Conservation (phyloP, 2,329 filamentous ascomycete genomes). For the Diplodia scrobiculata region DNA sequence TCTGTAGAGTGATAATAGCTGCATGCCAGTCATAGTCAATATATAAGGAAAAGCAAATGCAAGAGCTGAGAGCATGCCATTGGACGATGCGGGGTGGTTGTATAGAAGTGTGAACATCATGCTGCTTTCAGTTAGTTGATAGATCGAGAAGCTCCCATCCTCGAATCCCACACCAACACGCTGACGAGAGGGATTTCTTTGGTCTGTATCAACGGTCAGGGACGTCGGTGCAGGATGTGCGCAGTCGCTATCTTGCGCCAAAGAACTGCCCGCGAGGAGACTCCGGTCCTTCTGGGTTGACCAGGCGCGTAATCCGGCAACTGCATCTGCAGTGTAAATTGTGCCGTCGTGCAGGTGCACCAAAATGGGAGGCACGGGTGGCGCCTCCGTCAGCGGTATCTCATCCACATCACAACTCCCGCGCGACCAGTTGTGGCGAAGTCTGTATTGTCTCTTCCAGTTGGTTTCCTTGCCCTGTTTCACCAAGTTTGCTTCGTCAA, state of each 20-base stretch:
- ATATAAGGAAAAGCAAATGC: conserved; percentile 75
- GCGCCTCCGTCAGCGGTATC: conserved; percentile 62
- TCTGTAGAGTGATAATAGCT: conserved; percentile 74
- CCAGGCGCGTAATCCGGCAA: conserved; percentile 76
- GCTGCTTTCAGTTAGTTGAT: conserved; percentile 57
- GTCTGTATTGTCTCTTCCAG: conserved; percentile 87
- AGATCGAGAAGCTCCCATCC: conserved; percentile 62
- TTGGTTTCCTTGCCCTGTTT: conserved; percentile 58
- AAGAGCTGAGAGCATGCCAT: conserved; percentile 68
- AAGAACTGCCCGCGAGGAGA: conserved; percentile 57
- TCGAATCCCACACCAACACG: conserved; percentile 44
- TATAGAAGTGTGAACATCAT: conserved; percentile 56
- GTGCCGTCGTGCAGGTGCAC: conserved; percentile 77
- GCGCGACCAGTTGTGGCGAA: conserved; percentile 86
- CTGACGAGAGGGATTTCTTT: conserved; percentile 37
- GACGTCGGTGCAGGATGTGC: conserved; percentile 57
- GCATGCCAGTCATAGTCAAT: conserved; percentile 73
- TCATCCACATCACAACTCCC: conserved; percentile 81
- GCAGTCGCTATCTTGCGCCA: conserved; percentile 29
- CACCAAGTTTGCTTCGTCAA: conserved; percentile 62
- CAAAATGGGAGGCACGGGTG: conserved; percentile 63
- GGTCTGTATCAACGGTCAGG: conserved; percentile 62
- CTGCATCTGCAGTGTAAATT: conserved; percentile 73
- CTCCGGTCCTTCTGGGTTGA: conserved; percentile 62
- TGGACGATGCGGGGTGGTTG: conserved; percentile 62